These are phyloP conservation scores for Citrullus mucosospermus DNA, from an alignment of 306 rosid genomes.

Conservation along the genomic window DNA sequence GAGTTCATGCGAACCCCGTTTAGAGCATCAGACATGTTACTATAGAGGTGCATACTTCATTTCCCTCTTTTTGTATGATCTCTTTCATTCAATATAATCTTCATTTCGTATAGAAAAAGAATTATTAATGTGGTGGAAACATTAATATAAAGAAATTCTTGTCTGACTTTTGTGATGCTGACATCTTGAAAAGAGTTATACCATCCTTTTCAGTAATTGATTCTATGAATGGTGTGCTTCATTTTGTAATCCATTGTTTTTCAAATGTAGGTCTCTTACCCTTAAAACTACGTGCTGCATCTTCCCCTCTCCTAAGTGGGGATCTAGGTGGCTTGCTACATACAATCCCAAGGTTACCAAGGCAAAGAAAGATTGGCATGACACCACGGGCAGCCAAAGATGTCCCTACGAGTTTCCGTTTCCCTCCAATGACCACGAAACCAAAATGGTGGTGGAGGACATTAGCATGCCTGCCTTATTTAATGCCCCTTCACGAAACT, in stretches of 20 bases:
- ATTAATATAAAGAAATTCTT: background rate
- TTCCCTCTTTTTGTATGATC: no score
- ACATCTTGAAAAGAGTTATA: background rate
- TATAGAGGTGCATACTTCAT: conserved; percentile 15
- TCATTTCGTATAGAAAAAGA: no score
- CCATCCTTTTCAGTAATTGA: background rate
- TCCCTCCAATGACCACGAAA: conserved; percentile 78
- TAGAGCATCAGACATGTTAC: conserved; percentile 19
- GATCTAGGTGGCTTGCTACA: conserved; percentile 40
- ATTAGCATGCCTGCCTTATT: conserved; percentile 81
- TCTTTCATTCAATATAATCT: no score
- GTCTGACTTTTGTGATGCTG: background rate
- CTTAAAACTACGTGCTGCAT: conserved; percentile 36
- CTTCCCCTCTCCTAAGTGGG: conserved; percentile 37
- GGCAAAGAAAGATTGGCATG: conserved; percentile 14
- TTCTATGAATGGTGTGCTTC: background rate
- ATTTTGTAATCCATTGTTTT: background rate
- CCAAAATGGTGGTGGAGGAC: conserved; percentile 98
- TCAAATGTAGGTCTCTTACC: conserved; percentile 27
- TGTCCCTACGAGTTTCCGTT: conserved; percentile 62
- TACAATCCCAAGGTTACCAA: conserved; percentile 38
- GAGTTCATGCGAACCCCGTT: conserved; percentile 25
- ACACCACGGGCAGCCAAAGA: conserved; percentile 64
- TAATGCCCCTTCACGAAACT: conserved; percentile 89
- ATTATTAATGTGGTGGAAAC: background rate